These are phyloP conservation scores for Nicotiana tomentosiformis DNA, from an alignment of 257 asterid species.

Conservation along the genomic window DNA sequence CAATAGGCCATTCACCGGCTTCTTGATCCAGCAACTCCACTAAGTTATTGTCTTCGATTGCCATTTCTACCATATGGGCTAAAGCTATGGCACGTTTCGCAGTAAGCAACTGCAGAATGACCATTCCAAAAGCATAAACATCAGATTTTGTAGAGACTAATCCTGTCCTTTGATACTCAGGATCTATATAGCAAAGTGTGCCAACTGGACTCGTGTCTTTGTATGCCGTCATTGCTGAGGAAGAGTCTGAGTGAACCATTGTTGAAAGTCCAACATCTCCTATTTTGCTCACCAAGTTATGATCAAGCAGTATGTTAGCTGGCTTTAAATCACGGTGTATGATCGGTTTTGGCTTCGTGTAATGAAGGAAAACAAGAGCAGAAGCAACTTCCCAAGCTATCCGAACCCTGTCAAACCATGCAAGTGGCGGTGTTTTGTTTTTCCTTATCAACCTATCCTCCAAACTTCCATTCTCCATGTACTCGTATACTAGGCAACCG, in stretches of 20 bases:
- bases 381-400: slow-evolving; percentile 93
- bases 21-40: slow-evolving; percentile 46
- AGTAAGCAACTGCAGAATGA: slow-evolving; percentile 65
- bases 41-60: slow-evolving; percentile 32
- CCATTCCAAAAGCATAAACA: slow-evolving; percentile 75
- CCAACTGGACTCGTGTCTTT: slow-evolving; percentile 57
- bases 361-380: slow-evolving; percentile 74
- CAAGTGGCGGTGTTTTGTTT: slow-evolving; percentile 53
- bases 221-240: slow-evolving; percentile 20
- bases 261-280: slow-evolving; percentile 88
- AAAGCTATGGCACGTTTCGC: slow-evolving; percentile 67
- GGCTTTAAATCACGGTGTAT: slow-evolving; percentile 93
- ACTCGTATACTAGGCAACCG: slow-evolving; percentile 78
- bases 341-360: slow-evolving; percentile 62
- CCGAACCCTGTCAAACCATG: slow-evolving; percentile 69
- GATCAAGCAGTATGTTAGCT: slow-evolving; percentile 82
- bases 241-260: slow-evolving; percentile 38
- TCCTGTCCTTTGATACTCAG: slow-evolving; percentile 90
- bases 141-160: slow-evolving; percentile 59
- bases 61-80: slow-evolving; percentile 53
- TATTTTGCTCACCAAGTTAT: slow-evolving; percentile 68
- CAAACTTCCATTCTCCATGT: slow-evolving; percentile 85
- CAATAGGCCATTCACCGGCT: slow-evolving; percentile 68
- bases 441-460: slow-evolving; percentile 58
- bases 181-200: slow-evolving; percentile 78